These are phyloP conservation scores for Ceratorhiza oryzae-sativae DNA, from an alignment of 1,284 basidiomycete genomes.

Conservation along the genomic window DNA sequence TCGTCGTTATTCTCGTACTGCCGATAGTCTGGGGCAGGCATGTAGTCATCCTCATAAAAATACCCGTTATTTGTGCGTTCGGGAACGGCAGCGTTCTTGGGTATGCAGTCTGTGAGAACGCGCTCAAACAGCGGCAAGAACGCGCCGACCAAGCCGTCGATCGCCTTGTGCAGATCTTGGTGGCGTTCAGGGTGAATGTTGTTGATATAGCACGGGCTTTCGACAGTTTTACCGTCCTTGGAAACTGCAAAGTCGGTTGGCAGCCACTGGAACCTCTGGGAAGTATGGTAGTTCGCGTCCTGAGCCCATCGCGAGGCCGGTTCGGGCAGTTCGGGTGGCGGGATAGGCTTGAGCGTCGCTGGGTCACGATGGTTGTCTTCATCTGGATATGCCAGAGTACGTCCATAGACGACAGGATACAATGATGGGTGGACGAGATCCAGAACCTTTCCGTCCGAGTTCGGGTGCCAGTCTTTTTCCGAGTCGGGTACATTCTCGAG, in stretches of 20 bases:
- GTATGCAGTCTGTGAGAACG: slow-evolving; percentile 56
- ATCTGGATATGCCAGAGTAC: slow-evolving; percentile 39
- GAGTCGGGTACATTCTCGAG: slow-evolving; percentile 54
- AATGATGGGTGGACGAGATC: slow-evolving; percentile 58
- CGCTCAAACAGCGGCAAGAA: slow-evolving; percentile 49
- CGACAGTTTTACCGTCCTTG: slow-evolving; percentile 42
- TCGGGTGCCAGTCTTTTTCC: slow-evolving; percentile 58
- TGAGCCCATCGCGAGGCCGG: not conserved
- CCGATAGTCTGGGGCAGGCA: not conserved
- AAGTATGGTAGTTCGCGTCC: slow-evolving; percentile 12
- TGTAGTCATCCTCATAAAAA: not conserved
- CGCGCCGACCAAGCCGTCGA: slow-evolving; percentile 44
- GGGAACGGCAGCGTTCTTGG: slow-evolving; percentile 2
- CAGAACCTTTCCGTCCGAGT: slow-evolving; percentile 55
- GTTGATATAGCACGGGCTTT: slow-evolving; percentile 49
- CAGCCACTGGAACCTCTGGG: slow-evolving; percentile 52
- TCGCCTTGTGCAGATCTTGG: slow-evolving; percentile 41
- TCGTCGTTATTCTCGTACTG: not conserved
- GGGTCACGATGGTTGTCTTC: not conserved
- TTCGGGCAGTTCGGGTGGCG: not conserved
- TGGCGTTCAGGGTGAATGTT: slow-evolving; percentile 53
- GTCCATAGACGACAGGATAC: slow-evolving; percentile 53
- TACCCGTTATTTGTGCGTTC: not conserved
- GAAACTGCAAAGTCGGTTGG: slow-evolving; percentile 51
- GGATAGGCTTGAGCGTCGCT: not conserved